Base-by-base conservation (phyloP, 805 yeast species). In the Zygotorulaspora sp. region DNA sequence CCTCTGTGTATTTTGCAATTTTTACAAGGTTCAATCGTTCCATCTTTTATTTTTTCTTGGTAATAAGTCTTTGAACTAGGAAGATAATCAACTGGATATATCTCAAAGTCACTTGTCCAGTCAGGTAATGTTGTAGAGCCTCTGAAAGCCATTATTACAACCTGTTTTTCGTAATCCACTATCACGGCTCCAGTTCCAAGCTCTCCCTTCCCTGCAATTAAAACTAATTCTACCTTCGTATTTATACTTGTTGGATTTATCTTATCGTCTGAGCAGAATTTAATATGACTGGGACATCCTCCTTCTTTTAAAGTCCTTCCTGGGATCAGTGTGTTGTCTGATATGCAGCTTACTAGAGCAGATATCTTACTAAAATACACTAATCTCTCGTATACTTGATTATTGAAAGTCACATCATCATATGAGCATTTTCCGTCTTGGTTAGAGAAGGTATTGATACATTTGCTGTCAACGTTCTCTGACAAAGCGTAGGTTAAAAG, bases 1-100 rank as follows among this genome's bases (percentile, higher is more conserved):
- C 95, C 95, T 36, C 69, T 58, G 61, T 84, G 94, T 10, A 80
- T 77, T 15, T 50, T 57, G 53, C 89, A 81, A 9, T 62, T 66
- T 9, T 57, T 50, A 57, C 89, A 81, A 6, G 43, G 47, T 32
- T 41, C 40, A 22, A 54, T 32, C 41, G 35, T 38, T 4, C 49
- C 61, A 44, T 40, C 30, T 21, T 48, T 48, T 41, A 47, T 52
- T 40, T 32, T 49, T 40, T 31, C 53, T 27, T 22, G 42, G 38
- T 55, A 58, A 6, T 45, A 44, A 4, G 48, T 35, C 13, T 41
- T 32, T 11, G 69, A 62, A 24, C 68, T 52, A 0, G 86, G 82
- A 11, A 53, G 48, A 52, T 77, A 81, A 0, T 53, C 51, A 3
- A 68, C 65, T 5, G 76, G 77, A 3, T 63, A 36, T 24, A 73